Base-by-base conservation (phyloP, 2,329 filamentous ascomycete genomes). In the Parafenestella ontariensis region DNA sequence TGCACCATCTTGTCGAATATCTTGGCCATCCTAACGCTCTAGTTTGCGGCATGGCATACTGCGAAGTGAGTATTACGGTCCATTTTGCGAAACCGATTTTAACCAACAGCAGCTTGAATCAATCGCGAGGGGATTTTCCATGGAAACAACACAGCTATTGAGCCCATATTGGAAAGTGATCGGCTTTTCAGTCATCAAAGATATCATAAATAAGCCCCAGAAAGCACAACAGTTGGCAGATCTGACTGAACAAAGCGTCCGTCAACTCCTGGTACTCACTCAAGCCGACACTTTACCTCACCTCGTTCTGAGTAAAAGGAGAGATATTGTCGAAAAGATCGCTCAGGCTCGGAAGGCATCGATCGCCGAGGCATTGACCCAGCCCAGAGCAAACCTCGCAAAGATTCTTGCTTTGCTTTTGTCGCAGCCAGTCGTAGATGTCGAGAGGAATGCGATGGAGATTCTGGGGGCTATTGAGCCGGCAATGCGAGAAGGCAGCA, bases 161-260 rank as follows among this genome's bases (percentile, higher is more conserved):
- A 87, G 88, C 50, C 92, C 94, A 0, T 98, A 92, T 73, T 98
- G 94, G 93, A 86, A 87, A 61, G 94, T 85, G 26, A 81, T 99
- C 40, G 93, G 92, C 0, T 89, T 94, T 54, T 85, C 88, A 45
- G 88, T 91, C 2, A 89, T 95, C 24, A 94, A 92, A 71, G 91
- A 96, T 65, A 83, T 98, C 56, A 83, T 89, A 20, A 83, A 85
- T 43, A 86, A 89, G 42, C 94, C 95, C n/a, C 91, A 95, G 65
- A 89, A 93, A 69, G 89, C 88, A 42, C 87, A 90, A 50, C 83
- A 89, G 40, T 82, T 98, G 44, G 91, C 92, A 21, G 92, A 96
- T 60, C 77, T 98, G 26, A 81, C 97, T 33, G 87, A 88, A 46
- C 88, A 92, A 68, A 89, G 86, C 34, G 84, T 96, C 8, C 82